Base-by-base conservation (phyloP, 176 grass and related monocot species). In the Zea luxurians region DNA sequence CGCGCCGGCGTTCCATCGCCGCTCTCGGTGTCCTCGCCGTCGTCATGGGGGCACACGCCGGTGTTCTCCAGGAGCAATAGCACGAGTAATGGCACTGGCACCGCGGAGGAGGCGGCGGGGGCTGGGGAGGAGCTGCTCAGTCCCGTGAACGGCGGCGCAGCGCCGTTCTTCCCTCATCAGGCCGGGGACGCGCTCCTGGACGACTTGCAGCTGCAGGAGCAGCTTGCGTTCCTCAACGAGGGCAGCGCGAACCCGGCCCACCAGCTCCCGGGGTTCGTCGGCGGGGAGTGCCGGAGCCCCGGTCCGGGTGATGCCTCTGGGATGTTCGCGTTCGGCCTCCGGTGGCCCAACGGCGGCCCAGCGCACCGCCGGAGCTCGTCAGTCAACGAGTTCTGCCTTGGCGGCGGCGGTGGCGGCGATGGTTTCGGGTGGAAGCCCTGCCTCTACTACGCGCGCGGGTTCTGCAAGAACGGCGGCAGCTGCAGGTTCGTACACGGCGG, bases 381-480 rank as follows among this genome's bases (percentile, higher is more conserved):
- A 2, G 86, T 90, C 38, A 85, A 78, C 74, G 94, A 97, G 71
- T 60, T 83, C 77, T 88, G 84, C 87, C 83, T 97, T 49, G 78
- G 86, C 16, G 74, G 79, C 21, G 27, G 27, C 27, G 27, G 27
- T 1, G 27, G 27, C 27, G 57, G 64, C 4, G 48, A 83, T 11
- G 75, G 79, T 1, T 74, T 93, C 61, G 93, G 88, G 4, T 91
- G 88, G 88, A 90, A 91, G 78, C 91, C 91, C 5, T 97, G 93
- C 64, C 91, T 93, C n/a, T 93, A 97, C 82, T 97, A 87, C 53
- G 86, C 93, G 2, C 87, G 93, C 47, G 93, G 93, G 1, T 97
- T 86, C 87, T 97, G 93, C 84, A 97, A 97, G 78, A 97, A 97
- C 71, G 93, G 93, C n/a, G 83, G 83, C 70, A 83, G 64, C 54